Evolutionary conservation across 306 rosid species (phyloP).

Genomic region (Canavalia ensiformis): DNA sequence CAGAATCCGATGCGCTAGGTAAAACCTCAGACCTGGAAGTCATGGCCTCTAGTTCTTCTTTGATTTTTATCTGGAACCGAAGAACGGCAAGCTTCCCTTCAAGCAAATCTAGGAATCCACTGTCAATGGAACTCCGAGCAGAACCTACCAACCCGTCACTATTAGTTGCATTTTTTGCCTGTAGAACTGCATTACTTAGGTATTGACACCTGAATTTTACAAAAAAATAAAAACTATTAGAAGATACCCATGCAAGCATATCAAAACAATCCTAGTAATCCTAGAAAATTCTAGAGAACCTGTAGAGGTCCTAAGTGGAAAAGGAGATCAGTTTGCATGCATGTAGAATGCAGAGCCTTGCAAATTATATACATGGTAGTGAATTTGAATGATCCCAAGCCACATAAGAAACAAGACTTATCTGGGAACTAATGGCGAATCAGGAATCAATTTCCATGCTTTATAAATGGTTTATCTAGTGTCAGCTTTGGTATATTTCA

Average conservation of each 20-base stretch:
- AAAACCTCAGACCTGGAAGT: conserved; percentile 75
- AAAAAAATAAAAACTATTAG: conserved; percentile 44
- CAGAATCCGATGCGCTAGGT: conserved; percentile 63
- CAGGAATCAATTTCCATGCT: conserved; percentile 29
- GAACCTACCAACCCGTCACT: conserved; percentile 74
- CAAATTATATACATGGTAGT: background rate
- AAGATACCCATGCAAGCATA: conserved; percentile 31
- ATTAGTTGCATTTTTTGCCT: conserved; percentile 82
- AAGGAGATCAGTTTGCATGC: conserved; percentile 19
- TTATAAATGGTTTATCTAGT: conserved; percentile 25
- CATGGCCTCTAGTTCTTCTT: conserved; percentile 83
- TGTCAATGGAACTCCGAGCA: conserved; percentile 70
- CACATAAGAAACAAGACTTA: conserved; percentile 1
- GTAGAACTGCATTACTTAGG: conserved; percentile 94
- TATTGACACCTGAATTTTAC: conserved; percentile 79
- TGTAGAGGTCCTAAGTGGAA: background rate
- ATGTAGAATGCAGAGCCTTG: conserved; percentile 9
- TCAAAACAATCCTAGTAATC: conserved; percentile 27
- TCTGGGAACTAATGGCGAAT: conserved; percentile 8
- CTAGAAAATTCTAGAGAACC: conserved; percentile 27
- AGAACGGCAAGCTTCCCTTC: conserved; percentile 99
- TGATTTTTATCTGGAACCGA: conserved; percentile 90
- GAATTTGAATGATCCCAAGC: conserved; percentile 20
- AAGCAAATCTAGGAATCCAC: conserved; percentile 89
- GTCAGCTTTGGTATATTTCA: conserved; percentile 29